Percentiles rank a stretch among this genome's conserved stretches.
Evolutionary conservation across 2,329 filamentous ascomycete genomes (phyloP).

Genomic region (Colletotrichum endophyticum): DNA sequence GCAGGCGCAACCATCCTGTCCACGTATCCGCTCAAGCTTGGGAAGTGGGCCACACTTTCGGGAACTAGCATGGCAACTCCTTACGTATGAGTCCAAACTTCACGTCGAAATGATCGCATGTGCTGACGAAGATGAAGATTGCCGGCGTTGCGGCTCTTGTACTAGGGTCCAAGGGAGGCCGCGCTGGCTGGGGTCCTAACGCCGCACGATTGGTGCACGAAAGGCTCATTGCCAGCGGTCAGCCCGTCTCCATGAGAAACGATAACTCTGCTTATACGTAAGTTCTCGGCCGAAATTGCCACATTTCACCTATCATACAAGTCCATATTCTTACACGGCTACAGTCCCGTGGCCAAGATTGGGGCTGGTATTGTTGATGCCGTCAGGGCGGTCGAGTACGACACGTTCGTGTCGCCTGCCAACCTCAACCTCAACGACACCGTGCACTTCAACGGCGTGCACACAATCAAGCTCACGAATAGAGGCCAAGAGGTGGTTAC

Average conservation of each 20-base stretch:
- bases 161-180: constrained; percentile 34
- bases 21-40: not conserved
- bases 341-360: constrained; percentile 22
- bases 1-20: not conserved
- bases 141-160: constrained; percentile 44
- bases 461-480: constrained; percentile 37
- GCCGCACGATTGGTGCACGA: constrained; percentile 31
- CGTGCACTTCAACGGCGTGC: constrained; percentile 35
- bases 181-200: constrained; percentile 21
- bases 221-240: constrained; percentile 25
- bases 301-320: not conserved
- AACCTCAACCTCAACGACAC: constrained; percentile 50
- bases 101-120: not conserved
- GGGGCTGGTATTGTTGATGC: constrained; percentile 47
- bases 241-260: not conserved
- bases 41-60: not conserved
- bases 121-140: constrained; percentile 24
- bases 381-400: constrained; percentile 41
- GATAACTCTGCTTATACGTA: not conserved
- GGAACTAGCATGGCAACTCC: constrained; percentile 56
- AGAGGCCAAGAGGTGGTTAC: constrained; percentile 32
- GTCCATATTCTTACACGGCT: constrained; percentile 15
- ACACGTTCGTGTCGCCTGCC: constrained; percentile 35
- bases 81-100: constrained; percentile 24
- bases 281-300: not conserved